phyloP scores from a whole-genome alignment of 2,329 filamentous ascomycete species.

The Fusarium sp. region DNA sequence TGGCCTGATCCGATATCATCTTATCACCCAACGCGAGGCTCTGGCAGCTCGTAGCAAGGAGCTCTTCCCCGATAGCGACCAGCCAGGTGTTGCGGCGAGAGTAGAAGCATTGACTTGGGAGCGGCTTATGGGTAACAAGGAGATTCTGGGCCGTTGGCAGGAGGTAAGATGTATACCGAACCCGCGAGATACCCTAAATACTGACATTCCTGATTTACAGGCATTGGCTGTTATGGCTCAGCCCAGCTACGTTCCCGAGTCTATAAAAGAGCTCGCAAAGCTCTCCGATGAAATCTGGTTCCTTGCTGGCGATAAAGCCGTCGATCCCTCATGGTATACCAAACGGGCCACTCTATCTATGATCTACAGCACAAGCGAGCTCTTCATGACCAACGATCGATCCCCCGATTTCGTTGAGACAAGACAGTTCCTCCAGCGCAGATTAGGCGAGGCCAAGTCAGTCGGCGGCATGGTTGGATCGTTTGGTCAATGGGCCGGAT shows the following conservation, averaged over 20 bases:
- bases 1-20: constrained; percentile 82
- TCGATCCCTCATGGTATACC: constrained; percentile 90
- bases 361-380: constrained; percentile 78
- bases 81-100: constrained; percentile 67
- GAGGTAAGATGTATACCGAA: constrained; percentile 69
- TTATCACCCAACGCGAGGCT: constrained; percentile 73
- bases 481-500: constrained; percentile 82
- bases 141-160: constrained; percentile 83
- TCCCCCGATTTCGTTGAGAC: constrained; percentile 81
- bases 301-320: constrained; percentile 81
- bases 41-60: constrained; percentile 60
- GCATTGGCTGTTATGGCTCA: constrained; percentile 92
- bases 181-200: not conserved
- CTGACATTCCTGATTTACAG: constrained; percentile 56
- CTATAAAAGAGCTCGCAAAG: constrained; percentile 80
- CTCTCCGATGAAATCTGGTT: constrained; percentile 95
- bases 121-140: constrained; percentile 78
- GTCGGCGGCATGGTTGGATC: constrained; percentile 72
- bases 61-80: constrained; percentile 55
- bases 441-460: constrained; percentile 75
- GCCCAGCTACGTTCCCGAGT: constrained; percentile 79
- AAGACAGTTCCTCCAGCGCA: constrained; percentile 79
- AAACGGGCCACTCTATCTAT: constrained; percentile 68
- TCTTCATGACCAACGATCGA: constrained; percentile 93
- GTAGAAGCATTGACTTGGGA: constrained; percentile 80